Conservation (phyloP, 163 green algal genomes). For the Volvox carteri region DNA sequence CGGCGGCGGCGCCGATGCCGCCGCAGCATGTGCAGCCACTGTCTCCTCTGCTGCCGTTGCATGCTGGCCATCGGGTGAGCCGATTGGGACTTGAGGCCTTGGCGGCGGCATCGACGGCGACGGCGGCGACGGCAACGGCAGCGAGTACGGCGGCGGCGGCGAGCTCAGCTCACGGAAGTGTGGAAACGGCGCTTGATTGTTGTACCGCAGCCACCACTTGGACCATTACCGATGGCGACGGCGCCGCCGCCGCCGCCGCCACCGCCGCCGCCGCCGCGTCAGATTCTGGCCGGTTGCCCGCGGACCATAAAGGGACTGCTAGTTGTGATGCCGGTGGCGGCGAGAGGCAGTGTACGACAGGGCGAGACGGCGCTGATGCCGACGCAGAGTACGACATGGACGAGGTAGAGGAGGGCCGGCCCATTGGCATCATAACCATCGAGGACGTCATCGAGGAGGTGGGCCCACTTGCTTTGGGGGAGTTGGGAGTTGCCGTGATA, state of each 20-base stretch:
- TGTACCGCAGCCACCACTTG: no score
- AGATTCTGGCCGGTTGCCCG: not conserved
- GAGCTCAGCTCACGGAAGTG: no score
- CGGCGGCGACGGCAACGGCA: not conserved
- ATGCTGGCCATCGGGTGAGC: not conserved
- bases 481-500: no score
- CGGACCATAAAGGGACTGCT: not conserved
- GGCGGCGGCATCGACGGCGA: not conserved
- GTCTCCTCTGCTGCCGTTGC: not conserved
- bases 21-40: not conserved
- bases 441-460: slow-evolving; percentile 80
- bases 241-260: no score
- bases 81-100: not conserved
- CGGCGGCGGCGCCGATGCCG: not conserved
- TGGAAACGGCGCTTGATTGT: no score
- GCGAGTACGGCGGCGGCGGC: not conserved
- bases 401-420: slow-evolving; percentile 35
- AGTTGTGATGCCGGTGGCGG: not conserved
- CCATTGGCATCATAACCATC: slow-evolving; percentile 70
- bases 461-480: no score
- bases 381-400: not conserved
- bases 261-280: no score
- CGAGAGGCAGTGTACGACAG: not conserved
- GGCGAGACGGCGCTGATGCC: not conserved
- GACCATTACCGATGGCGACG: not conserved